Base-by-base conservation (phyloP, 2,329 filamentous ascomycete genomes). In the Penicillium corylophilum region DNA sequence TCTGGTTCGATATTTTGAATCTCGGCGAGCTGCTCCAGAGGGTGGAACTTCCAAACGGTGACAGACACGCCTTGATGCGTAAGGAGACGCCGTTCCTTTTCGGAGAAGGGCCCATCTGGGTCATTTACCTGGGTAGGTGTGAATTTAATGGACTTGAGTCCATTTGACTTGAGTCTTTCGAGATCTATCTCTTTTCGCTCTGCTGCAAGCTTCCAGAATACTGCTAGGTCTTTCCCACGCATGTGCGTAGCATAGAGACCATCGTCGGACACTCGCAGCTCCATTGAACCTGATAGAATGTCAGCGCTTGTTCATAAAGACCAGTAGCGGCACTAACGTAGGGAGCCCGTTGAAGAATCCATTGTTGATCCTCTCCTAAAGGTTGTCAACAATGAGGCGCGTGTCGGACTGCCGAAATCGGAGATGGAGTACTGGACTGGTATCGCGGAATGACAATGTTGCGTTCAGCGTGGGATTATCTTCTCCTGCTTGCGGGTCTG, bases 1-100 rank as follows among this genome's bases (percentile, higher is more conserved):
- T 66, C 64, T 0, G 67, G 59, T 28, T 75, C 73, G 22, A 74
- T 58, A 33, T 65, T 68, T 44, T 74, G 71, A n/a, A 75, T 73
- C 35, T 74, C 69, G 9, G 71, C 73, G 20, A 67, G 60, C 54
- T 67, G 65, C 48, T 68, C 64, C 36, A 74, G 54, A 5, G 72
- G 64, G n/a, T 67, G 48, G 18, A 73, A 41, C 48, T 73, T 64
- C 69, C 69, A 74, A 22, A 73, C 56, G 7, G 68, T 62, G 46
- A 74, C 64, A 38, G 69, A 36, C 57, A 59, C 29, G 69, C 64
- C 40, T 63, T 73, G 22, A 66, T 66, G 40, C 60, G 35, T 69
- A 2, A 75, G 61, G 15, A 75, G 24, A 15, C 69, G 68, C 41
- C 63, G 62, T 29, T 56, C 62, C 56, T 20, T 38, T 5, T 20